Percentiles rank a stretch among this genome's conserved stretches.
phyloP scores from a whole-genome alignment of 2,329 filamentous ascomycete species.

The Ophioceras dolichostomum region DNA sequence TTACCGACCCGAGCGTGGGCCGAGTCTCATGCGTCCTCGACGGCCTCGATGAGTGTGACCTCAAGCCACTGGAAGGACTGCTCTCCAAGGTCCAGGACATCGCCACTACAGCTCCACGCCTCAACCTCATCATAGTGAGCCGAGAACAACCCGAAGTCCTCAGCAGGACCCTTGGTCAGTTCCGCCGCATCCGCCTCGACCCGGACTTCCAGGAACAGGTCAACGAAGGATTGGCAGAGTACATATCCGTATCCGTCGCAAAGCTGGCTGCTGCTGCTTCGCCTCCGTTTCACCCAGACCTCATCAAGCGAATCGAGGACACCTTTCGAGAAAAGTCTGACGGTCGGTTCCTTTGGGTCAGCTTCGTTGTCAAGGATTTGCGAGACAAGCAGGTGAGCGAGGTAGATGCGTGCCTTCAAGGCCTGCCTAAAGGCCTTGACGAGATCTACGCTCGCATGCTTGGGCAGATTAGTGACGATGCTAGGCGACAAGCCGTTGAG shows the following conservation, averaged over 20 bases:
- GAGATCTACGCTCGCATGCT: not conserved
- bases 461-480: not conserved
- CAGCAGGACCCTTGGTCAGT: not conserved
- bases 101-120: not conserved
- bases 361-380: not conserved
- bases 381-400: not conserved
- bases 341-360: not conserved
- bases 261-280: not conserved
- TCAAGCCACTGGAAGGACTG: not conserved
- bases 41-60: not conserved
- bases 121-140: not conserved
- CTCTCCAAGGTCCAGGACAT: not conserved
- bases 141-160: not conserved
- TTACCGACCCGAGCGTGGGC: not conserved
- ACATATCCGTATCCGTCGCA: not conserved
- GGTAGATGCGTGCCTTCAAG: not conserved
- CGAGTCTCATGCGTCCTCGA: not conserved
- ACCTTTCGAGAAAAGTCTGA: not conserved
- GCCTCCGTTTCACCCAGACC: not conserved
- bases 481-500: not conserved
- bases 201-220: not conserved
- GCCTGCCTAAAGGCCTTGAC: not conserved
- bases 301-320: not conserved
- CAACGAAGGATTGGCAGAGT: not conserved
- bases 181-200: not conserved